phyloP scores from a whole-genome alignment of 768 basidiomycete genomes.

The Suillus spraguei region DNA sequence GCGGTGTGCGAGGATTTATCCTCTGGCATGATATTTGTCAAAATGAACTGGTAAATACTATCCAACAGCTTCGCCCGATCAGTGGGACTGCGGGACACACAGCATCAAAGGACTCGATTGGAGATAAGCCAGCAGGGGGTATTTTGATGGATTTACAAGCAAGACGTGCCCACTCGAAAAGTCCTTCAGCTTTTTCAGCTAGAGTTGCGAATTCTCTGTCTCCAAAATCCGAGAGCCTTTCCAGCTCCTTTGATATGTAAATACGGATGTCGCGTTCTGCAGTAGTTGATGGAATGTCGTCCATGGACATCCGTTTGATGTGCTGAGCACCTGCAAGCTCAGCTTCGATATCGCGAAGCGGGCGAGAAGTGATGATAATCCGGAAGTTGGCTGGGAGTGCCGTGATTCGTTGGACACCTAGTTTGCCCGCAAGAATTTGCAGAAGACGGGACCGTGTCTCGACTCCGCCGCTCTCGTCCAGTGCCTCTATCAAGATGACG shows the following conservation, averaged over 20 bases:
- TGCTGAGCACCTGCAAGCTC: too few species aligned
- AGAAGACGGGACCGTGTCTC: conserved; percentile 17
- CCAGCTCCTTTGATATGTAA: background rate
- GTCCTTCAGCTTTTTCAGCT: background rate
- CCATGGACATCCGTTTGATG: background rate
- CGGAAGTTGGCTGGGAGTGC: conserved; percentile 13
- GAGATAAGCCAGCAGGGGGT: background rate
- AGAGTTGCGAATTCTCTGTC: background rate
- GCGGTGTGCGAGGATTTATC: background rate
- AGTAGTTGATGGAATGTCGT: background rate
- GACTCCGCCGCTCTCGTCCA: conserved; percentile 19
- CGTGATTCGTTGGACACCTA: background rate
- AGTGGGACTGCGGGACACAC: background rate
- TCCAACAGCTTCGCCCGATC: background rate
- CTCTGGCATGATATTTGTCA: background rate
- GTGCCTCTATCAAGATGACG: conserved; percentile 27
- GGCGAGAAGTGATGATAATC: conserved; percentile 13
- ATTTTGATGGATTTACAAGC: background rate
- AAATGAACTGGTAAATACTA: background rate
- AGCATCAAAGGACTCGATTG: background rate
- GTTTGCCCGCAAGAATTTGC: conserved; percentile 1
- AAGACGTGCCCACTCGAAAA: background rate
- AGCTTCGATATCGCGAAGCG: too few species aligned
- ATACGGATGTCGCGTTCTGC: background rate
- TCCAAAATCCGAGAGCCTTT: background rate